Evolutionary conservation across 2,329 filamentous ascomycete genomes (phyloP).

Genomic region (Monosporascus ibericus): DNA sequence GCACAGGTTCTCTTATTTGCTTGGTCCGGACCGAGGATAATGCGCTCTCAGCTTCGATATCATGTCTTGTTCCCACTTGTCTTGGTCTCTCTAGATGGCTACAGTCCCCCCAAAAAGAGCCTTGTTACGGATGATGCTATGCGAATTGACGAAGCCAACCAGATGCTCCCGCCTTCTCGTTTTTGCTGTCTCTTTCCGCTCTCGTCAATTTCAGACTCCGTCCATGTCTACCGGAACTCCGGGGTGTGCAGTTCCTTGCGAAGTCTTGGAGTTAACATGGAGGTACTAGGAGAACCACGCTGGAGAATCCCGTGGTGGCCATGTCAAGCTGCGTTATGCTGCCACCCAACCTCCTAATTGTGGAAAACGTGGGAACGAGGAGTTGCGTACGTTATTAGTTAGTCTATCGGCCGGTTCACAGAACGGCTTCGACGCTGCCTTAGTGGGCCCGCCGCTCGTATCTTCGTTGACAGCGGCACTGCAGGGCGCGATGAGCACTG

Average conservation of each 20-base stretch:
- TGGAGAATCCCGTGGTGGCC: background rate
- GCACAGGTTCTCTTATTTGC: background rate
- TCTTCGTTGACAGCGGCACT: background rate
- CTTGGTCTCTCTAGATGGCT: background rate
- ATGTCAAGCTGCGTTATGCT: background rate
- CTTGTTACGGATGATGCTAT: background rate
- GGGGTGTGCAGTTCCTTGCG: background rate
- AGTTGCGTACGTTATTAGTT: background rate
- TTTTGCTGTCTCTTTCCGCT: background rate
- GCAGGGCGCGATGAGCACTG: background rate
- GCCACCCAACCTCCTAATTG: background rate
- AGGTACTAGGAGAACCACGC: background rate
- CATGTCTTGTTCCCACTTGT: background rate
- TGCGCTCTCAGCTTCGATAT: background rate
- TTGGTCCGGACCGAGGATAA: conserved; percentile 6
- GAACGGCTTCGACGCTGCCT: background rate
- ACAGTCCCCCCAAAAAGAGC: background rate
- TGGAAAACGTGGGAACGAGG: background rate
- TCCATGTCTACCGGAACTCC: background rate
- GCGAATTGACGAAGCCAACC: background rate
- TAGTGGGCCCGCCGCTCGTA: background rate
- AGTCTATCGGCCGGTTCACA: background rate
- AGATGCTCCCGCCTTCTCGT: background rate
- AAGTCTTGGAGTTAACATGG: background rate
- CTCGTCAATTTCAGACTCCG: background rate